These are phyloP conservation scores for Abrus pulchellus DNA, from an alignment of 306 rosid species.

Conservation along the genomic window DNA sequence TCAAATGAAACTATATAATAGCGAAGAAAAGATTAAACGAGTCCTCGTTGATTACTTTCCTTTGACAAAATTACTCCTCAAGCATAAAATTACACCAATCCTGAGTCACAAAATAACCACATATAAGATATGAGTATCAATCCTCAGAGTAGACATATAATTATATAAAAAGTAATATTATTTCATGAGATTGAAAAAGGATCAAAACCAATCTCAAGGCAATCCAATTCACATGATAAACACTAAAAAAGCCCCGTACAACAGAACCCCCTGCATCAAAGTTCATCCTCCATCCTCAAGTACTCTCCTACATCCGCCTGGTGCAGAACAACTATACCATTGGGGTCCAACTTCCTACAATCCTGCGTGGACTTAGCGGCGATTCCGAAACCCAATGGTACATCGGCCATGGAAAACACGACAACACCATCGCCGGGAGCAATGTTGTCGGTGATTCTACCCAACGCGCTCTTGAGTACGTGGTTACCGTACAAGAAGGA, in stretches of 20 bases:
- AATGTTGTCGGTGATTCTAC: constrained; percentile 84
- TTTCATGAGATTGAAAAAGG: constrained; percentile 18
- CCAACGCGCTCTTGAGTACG: constrained; percentile 86
- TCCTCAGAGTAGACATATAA: not conserved
- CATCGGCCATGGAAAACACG: constrained; percentile 90
- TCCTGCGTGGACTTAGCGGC: constrained; percentile 93
- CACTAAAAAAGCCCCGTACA: not conserved
- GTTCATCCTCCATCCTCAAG: constrained; percentile 95
- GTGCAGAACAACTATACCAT: constrained; percentile 85
- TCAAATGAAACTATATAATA: constrained; percentile 1
- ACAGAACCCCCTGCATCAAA: constrained; percentile 50
- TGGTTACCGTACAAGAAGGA: constrained; percentile 84
- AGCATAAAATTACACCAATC: not conserved
- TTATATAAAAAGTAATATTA: not conserved
- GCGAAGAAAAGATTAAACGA: not conserved
- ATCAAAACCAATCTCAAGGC: constrained; percentile 4
- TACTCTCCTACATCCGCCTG: constrained; percentile 94
- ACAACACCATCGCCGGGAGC: constrained; percentile 86
- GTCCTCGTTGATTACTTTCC: not conserved
- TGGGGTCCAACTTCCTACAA: constrained; percentile 94
- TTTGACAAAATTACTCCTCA: not conserved
- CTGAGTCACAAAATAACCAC: not conserved
- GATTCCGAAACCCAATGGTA: constrained; percentile 87
- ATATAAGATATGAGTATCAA: not conserved
- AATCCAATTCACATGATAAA: not conserved